A percentile compares a stretch with the other conserved stretches of the same genome.
These are phyloP conservation scores for Calonectria pseudoturangicola DNA, from an alignment of 2,329 filamentous ascomycete genomes.

Conservation along the genomic window DNA sequence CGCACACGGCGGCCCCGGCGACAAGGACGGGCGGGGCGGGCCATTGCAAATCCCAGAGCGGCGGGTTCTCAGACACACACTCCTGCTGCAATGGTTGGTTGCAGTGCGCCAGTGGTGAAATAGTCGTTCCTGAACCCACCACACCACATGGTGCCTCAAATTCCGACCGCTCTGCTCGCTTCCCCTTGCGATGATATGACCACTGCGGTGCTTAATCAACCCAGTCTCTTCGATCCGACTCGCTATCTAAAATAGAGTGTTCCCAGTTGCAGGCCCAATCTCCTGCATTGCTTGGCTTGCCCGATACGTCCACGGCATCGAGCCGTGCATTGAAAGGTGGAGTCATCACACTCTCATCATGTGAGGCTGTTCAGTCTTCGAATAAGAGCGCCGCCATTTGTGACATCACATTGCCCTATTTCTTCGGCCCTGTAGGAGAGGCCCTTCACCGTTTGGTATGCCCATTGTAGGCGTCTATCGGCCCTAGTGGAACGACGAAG, in stretches of 20 bases:
- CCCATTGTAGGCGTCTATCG: conserved; percentile 38
- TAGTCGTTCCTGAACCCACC: conserved; percentile 38
- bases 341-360: conserved; percentile 32
- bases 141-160: conserved; percentile 15
- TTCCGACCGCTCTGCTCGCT: conserved; percentile 6
- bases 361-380: conserved; percentile 32
- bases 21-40: conserved; percentile 7
- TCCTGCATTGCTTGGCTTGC: conserved; percentile 15
- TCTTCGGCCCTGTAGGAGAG: conserved; percentile 6
- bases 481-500: conserved; percentile 34
- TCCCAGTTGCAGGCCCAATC: conserved; percentile 24
- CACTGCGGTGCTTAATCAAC: neutral
- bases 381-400: conserved; percentile 32
- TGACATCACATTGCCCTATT: conserved; percentile 35
- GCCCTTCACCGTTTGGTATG: conserved; percentile 28
- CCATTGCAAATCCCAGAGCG: conserved; percentile 30
- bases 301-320: conserved; percentile 27
- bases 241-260: conserved; percentile 22
- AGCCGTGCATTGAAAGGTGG: conserved; percentile 28
- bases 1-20: conserved; percentile 3
- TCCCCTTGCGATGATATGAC: conserved; percentile 22
- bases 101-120: conserved; percentile 5
- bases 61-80: conserved; percentile 20
- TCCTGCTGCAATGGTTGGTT: conserved; percentile 19
- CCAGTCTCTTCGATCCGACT: conserved; percentile 14